A percentile compares a stretch with the other conserved stretches of the same genome.
phyloP scores from a whole-genome alignment of 2,329 filamentous ascomycete species.

The Byssochlamys sp. region DNA sequence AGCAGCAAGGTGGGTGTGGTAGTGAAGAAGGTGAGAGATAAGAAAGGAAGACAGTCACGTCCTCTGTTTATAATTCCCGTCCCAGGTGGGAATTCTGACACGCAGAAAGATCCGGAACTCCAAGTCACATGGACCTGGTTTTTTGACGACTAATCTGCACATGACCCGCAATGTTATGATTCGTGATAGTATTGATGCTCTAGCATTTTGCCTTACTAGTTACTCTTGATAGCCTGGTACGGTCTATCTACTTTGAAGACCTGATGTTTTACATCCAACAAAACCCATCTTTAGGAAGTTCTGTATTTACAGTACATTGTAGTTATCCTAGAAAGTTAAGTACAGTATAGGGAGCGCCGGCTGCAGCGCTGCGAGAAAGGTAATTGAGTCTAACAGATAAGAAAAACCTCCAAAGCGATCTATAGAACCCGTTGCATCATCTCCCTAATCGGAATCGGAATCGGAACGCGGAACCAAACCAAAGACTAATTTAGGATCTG shows the following conservation, averaged over 20 bases:
- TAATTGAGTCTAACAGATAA: background rate
- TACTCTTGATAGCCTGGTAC: background rate
- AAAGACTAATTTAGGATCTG: constrained; percentile 33
- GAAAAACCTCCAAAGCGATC: background rate
- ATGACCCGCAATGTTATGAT: background rate
- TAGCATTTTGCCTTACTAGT: background rate
- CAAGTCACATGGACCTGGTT: background rate
- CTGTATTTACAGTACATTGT: no score
- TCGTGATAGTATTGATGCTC: background rate
- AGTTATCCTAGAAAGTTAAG: no score
- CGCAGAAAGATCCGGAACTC: background rate
- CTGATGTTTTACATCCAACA: no score
- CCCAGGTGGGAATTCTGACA: background rate
- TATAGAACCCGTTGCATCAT: background rate
- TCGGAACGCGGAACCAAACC: constrained; percentile 12
- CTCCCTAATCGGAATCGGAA: no score
- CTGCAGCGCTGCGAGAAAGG: no score
- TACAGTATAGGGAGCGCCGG: no score
- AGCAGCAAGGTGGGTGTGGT: background rate
- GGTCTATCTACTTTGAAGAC: background rate
- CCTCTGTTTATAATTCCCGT: background rate
- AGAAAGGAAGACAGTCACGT: background rate
- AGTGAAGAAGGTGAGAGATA: background rate
- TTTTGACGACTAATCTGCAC: constrained; percentile 1
- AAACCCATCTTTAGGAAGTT: no score